phyloP scores from a whole-genome alignment of 495 filamentous ascomycete genomes.

The Glarea lozoyensis region DNA sequence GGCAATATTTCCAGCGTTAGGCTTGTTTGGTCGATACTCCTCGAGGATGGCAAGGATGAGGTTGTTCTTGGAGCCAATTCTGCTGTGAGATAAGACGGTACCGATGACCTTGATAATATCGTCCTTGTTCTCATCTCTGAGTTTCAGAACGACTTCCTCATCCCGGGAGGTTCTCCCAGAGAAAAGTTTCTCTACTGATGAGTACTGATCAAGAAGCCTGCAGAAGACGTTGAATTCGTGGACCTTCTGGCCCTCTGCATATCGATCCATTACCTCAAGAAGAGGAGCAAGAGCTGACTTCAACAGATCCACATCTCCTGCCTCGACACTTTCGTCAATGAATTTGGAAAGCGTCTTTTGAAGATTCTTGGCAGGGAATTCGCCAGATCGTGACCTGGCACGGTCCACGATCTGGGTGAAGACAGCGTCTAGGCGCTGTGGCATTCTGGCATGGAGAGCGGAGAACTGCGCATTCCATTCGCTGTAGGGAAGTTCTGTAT shows the following conservation, averaged over 20 bases:
- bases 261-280: constrained; percentile 70
- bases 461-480: constrained; percentile 95
- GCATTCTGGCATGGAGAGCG: constrained; percentile 92
- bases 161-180: constrained; percentile 76
- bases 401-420: constrained; percentile 80
- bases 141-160: constrained; percentile 88
- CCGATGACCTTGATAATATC: constrained; percentile 74
- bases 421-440: constrained; percentile 75
- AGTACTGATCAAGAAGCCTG: constrained; percentile 68
- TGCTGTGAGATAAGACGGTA: constrained; percentile 87
- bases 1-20: constrained; percentile 74
- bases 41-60: constrained; percentile 85
- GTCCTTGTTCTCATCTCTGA: constrained; percentile 94
- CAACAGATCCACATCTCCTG: constrained; percentile 57
- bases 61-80: constrained; percentile 88
- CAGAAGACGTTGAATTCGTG: constrained; percentile 83
- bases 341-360: constrained; percentile 78
- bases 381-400: constrained; percentile 60
- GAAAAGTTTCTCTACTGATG: constrained; percentile 76
- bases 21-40: constrained; percentile 91
- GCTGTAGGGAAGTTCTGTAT: constrained; percentile 87
- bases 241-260: constrained; percentile 79
- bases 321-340: constrained; percentile 73
- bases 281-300: constrained; percentile 71
- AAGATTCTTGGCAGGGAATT: constrained; percentile 90